Conservation (phyloP, 2,329 filamentous ascomycete genomes). For the Pseudogymnoascus sp. region DNA sequence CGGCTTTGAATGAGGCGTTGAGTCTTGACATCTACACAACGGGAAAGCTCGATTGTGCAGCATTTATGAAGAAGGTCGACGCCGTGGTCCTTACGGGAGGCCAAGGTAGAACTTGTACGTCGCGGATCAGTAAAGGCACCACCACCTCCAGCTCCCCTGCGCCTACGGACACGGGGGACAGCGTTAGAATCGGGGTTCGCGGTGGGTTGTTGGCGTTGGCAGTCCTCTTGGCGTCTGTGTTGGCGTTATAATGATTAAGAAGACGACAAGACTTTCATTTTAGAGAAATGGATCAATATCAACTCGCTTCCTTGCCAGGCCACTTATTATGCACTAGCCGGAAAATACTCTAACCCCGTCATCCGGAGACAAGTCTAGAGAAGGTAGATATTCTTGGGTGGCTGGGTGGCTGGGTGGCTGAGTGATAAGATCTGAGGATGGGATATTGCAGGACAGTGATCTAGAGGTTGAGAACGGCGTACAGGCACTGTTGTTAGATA, state of each 20-base stretch:
- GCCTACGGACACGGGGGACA: background rate
- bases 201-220: background rate
- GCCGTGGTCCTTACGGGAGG: background rate
- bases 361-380: background rate
- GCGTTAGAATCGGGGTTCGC: background rate
- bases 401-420: no score
- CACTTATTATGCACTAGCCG: background rate
- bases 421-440: no score
- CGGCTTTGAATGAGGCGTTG: background rate
- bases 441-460: background rate
- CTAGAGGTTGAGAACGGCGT: no score
- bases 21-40: background rate
- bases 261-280: background rate
- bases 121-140: background rate
- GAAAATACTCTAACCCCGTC: background rate
- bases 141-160: background rate
- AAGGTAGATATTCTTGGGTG: background rate
- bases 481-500: no score
- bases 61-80: background rate
- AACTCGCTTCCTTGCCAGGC: background rate
- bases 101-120: background rate
- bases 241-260: background rate
- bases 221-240: background rate
- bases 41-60: background rate
- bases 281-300: background rate